phyloP scores from a whole-genome alignment of 306 rosid genomes.

The Vicia villosa region DNA sequence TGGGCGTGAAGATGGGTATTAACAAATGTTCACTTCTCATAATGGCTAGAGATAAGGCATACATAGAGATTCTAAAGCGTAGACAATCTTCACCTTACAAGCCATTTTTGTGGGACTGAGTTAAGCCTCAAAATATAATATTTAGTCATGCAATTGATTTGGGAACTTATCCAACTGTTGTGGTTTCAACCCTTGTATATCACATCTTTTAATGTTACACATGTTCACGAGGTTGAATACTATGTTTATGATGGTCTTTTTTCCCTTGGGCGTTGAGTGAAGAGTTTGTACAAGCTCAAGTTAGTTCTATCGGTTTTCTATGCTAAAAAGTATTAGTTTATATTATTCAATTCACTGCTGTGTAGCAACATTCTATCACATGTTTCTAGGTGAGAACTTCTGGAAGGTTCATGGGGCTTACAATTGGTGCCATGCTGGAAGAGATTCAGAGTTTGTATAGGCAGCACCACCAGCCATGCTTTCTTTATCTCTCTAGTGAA shows the following conservation, averaged over 20 bases:
- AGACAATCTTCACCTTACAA: not conserved
- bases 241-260: slow-evolving; percentile 18
- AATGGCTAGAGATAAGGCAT: not conserved
- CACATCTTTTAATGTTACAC: not conserved
- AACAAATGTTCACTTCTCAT: not conserved
- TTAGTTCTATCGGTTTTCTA: slow-evolving; percentile 44
- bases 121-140: not conserved
- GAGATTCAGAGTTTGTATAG: slow-evolving; percentile 90
- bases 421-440: slow-evolving; percentile 97
- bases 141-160: slow-evolving; percentile 26
- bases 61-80: not conserved
- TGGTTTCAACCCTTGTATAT: slow-evolving; percentile 30
- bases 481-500: slow-evolving; percentile 97
- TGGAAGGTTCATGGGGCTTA: slow-evolving; percentile 92
- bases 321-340: slow-evolving; percentile 42
- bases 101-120: not conserved
- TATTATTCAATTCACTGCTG: slow-evolving; percentile 47
- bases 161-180: slow-evolving; percentile 22
- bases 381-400: slow-evolving; percentile 94
- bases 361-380: slow-evolving; percentile 45
- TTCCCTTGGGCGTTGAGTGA: slow-evolving; percentile 4
- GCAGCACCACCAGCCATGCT: slow-evolving; percentile 97
- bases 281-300: slow-evolving; percentile 44
- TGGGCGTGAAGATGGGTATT: not conserved
- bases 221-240: not conserved